These are phyloP conservation scores for Phyllosticta ampelicida DNA, from an alignment of 2,329 filamentous ascomycete genomes.

Conservation along the genomic window DNA sequence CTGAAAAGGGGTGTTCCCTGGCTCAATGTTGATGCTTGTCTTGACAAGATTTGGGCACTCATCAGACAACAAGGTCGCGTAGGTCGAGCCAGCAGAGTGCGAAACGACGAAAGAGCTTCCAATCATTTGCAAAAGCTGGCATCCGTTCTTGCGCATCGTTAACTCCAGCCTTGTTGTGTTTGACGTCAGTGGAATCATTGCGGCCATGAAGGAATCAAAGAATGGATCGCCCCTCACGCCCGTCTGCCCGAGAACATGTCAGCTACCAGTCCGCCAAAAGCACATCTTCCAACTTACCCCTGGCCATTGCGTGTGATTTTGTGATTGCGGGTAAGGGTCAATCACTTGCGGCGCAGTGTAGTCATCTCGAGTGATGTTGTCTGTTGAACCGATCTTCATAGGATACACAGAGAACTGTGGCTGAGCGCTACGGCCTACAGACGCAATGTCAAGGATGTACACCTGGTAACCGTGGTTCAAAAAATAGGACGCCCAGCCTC, in stretches of 20 bases:
- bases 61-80: constrained; percentile 17
- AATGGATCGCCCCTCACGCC: constrained; percentile 32
- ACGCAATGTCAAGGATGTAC: constrained; percentile 34
- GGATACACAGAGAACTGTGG: neutral
- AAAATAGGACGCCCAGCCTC: constrained; percentile 40
- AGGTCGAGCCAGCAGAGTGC: constrained; percentile 25
- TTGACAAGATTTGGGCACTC: constrained; percentile 16
- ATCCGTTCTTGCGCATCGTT: constrained; percentile 11
- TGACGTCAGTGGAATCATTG: constrained; percentile 11
- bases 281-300: neutral
- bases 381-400: constrained; percentile 3
- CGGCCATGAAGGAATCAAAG: constrained; percentile 39
- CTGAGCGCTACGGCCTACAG: constrained; percentile 21
- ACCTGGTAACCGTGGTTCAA: constrained; percentile 35
- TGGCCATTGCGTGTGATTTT: constrained; percentile 14
- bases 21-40: constrained; percentile 18
- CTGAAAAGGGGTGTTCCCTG: constrained; percentile 11
- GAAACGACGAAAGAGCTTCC: constrained; percentile 37
- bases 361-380: constrained; percentile 2
- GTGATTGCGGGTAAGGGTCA: constrained; percentile 11
- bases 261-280: neutral
- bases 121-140: constrained; percentile 34
- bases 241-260: constrained; percentile 14
- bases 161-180: constrained; percentile 15
- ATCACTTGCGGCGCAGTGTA: constrained; percentile 9